A percentile compares a stretch with the other conserved stretches of the same genome.
phyloP scores from a whole-genome alignment of 169 alveolate genomes.

The Plasmodium berghei region DNA sequence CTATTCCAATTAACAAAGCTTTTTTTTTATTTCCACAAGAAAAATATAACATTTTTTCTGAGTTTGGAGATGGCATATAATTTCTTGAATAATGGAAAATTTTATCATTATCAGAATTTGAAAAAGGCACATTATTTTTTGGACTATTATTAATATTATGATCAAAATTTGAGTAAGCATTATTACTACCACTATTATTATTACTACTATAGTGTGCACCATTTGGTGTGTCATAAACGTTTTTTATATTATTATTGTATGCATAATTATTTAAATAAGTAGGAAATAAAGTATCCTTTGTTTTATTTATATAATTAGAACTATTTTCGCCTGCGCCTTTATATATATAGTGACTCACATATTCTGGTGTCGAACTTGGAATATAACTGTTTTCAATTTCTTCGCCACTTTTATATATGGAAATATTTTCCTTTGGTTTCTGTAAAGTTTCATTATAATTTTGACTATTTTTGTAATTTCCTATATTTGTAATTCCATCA shows the following conservation, averaged over 20 bases:
- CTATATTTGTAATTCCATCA: not conserved
- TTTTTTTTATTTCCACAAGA: constrained; percentile 49
- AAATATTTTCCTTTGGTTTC: not conserved
- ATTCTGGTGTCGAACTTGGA: not conserved
- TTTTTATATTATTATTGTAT: not conserved
- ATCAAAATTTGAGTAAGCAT: not conserved
- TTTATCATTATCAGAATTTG: not conserved
- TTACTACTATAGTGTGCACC: not conserved
- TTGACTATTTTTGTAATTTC: not conserved
- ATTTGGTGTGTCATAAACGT: not conserved
- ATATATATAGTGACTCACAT: not conserved
- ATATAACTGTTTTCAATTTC: not conserved
- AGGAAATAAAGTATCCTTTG: not conserved
- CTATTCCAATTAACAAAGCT: constrained; percentile 83
- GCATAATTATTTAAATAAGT: not conserved
- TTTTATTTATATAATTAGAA: no score
- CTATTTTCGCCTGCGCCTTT: no score
- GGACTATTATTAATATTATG: not conserved
- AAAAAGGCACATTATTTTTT: not conserved
- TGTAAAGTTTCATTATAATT: not conserved
- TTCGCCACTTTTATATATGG: not conserved
- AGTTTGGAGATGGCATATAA: constrained; percentile 17
- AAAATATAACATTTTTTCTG: constrained; percentile 26
- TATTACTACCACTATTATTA: not conserved
- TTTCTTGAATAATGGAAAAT: not conserved